Evolutionary conservation across 768 basidiomycete genomes (phyloP).

Genomic region (Pleurotus platypus): DNA sequence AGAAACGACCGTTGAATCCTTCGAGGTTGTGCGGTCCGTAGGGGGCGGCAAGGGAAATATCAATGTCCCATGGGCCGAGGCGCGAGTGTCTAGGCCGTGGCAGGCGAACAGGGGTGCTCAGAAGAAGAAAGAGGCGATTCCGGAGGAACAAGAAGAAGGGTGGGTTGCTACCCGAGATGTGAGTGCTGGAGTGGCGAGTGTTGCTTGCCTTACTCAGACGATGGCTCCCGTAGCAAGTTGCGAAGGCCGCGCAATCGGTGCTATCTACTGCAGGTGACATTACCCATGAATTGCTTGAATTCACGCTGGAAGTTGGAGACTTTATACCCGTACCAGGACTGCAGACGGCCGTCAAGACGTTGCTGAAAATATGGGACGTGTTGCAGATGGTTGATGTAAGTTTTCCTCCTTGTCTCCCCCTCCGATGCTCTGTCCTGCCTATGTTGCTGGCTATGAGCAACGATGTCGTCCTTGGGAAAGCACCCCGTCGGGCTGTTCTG

Average conservation of each 20-base stretch:
- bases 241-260: conserved; percentile 32
- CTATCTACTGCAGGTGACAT: conserved; percentile 37
- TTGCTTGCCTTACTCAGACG: not conserved
- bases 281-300: conserved; percentile 39
- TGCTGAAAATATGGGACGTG: conserved; percentile 65
- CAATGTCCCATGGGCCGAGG: not conserved
- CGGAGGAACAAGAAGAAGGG: conserved; percentile 35
- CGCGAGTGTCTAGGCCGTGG: not conserved
- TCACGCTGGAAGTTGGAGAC: conserved; percentile 38
- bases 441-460: too few species aligned
- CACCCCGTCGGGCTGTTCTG: too few species aligned
- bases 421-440: too few species aligned
- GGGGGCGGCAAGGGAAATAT: too few species aligned
- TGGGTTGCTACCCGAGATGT: conserved; percentile 26
- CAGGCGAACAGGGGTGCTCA: not conserved
- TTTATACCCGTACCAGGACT: conserved; percentile 58
- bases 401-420: conserved; percentile 3
- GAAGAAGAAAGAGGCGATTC: conserved; percentile 27
- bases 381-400: conserved; percentile 60
- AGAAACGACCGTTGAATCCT: too few species aligned
- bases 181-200: not conserved
- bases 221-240: conserved; percentile 25
- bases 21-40: too few species aligned
- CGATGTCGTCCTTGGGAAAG: too few species aligned
- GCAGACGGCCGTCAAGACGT: conserved; percentile 41